Conservation (phyloP, 176 grass and related monocot genomes). For the Phoenix roebelenii region DNA sequence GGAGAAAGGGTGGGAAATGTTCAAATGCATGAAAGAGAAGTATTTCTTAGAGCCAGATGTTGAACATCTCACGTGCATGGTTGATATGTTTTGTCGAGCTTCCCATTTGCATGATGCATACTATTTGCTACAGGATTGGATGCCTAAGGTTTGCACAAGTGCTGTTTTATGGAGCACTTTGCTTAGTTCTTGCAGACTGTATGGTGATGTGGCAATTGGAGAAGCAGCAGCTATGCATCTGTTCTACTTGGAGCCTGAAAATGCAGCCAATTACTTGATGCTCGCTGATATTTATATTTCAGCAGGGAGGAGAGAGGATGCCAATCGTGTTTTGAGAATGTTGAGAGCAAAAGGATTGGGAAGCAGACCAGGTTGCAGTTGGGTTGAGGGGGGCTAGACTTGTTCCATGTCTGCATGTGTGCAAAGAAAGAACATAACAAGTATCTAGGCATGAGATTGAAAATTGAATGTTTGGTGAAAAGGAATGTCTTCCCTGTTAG, state of each 20-base stretch:
- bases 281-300: slow-evolving; percentile 71
- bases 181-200: slow-evolving; percentile 45
- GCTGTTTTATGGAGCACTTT: slow-evolving; percentile 42
- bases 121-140: slow-evolving; percentile 26
- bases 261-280: slow-evolving; percentile 58
- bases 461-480: too few relatives aligned
- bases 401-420: too few relatives aligned
- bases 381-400: slow-evolving; percentile 30
- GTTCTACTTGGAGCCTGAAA: slow-evolving; percentile 49
- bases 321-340: slow-evolving; percentile 24
- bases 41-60: slow-evolving; percentile 39
- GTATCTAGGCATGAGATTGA: too few relatives aligned
- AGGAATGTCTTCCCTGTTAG: too few relatives aligned
- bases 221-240: slow-evolving; percentile 46
- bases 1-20: slow-evolving; percentile 40
- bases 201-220: slow-evolving; percentile 36
- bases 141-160: slow-evolving; percentile 11
- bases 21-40: slow-evolving; percentile 53
- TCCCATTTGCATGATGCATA: slow-evolving; percentile 52
- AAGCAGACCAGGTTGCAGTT: slow-evolving; percentile 42
- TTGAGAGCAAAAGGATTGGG: slow-evolving; percentile 26
- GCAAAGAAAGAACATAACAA: too few relatives aligned
- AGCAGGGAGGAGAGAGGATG: slow-evolving; percentile 45
- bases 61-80: slow-evolving; percentile 53
- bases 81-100: slow-evolving; percentile 54